phyloP scores from a whole-genome alignment of 495 filamentous ascomycete species.

The Daldinia concentrica region DNA sequence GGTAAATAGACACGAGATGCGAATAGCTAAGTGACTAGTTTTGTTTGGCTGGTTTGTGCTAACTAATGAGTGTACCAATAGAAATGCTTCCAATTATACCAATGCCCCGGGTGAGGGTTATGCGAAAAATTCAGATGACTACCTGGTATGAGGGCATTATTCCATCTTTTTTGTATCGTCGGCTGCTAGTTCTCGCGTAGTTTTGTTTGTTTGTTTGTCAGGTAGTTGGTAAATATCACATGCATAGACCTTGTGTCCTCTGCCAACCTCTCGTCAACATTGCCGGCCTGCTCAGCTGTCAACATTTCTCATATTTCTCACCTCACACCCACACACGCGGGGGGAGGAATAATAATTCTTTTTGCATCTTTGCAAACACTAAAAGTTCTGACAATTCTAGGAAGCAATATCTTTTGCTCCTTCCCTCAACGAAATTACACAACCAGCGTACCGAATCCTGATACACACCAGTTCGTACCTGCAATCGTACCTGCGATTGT shows the following conservation, averaged over 20 bases:
- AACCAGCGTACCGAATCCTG: background rate
- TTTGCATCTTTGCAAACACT: background rate
- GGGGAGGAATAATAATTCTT: background rate
- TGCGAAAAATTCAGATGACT: background rate
- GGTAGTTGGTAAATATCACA: background rate
- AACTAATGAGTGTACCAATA: slow-evolving; percentile 1
- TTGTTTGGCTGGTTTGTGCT: background rate
- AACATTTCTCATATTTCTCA: background rate
- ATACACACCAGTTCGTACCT: background rate
- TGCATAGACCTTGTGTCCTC: background rate
- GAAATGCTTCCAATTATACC: background rate
- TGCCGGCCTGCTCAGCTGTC: background rate
- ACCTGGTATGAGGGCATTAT: background rate
- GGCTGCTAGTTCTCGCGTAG: background rate
- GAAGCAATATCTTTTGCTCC: background rate
- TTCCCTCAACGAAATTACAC: background rate
- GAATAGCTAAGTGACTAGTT: background rate
- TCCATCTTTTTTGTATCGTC: background rate
- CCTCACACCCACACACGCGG: background rate
- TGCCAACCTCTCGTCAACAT: background rate
- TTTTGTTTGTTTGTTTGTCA: background rate
- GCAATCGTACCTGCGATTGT: background rate
- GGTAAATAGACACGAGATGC: background rate
- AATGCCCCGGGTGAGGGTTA: background rate
- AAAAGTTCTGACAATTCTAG: background rate